Conservation (phyloP, 441 rosid species). For the Adansonia rubrostipa region DNA sequence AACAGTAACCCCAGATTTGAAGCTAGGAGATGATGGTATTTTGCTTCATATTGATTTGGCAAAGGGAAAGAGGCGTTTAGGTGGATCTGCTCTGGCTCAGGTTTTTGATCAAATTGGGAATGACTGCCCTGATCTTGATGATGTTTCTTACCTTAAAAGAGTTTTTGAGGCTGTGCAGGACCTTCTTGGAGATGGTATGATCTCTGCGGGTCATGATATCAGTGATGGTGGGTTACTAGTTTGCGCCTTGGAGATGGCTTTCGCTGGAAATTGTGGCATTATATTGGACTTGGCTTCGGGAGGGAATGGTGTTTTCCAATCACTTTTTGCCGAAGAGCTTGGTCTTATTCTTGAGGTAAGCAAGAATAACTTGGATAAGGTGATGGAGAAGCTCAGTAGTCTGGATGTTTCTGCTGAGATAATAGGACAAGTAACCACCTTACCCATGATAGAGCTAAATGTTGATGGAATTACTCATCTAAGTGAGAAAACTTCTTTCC, state of each 20-base stretch:
- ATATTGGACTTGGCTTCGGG: conserved; percentile 54
- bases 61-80: conserved; percentile 82
- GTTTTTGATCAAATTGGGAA: conserved; percentile 85
- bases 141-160: conserved; percentile 69
- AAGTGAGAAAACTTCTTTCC: conserved; percentile 62
- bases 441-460: conserved; percentile 58
- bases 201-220: conserved; percentile 91
- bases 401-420: conserved; percentile 59
- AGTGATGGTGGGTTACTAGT: conserved; percentile 92
- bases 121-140: conserved; percentile 90
- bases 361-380: conserved; percentile 59
- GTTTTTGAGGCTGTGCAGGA: conserved; percentile 77
- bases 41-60: conserved; percentile 86
- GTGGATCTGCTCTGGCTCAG: conserved; percentile 95
- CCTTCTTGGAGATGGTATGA: conserved; percentile 58
- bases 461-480: conserved; percentile 62
- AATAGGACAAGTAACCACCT: conserved; percentile 73
- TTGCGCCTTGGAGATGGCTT: conserved; percentile 88
- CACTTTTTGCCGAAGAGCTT: conserved; percentile 88
- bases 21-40: conserved; percentile 75
- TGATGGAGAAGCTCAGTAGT: conserved; percentile 54
- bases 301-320: conserved; percentile 69
- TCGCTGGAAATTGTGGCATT: conserved; percentile 89
- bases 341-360: conserved; percentile 85
- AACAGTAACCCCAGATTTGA: conserved; percentile 90